Conservation (phyloP, 108 stramenopile species). For the Cyclotella cryptica region DNA sequence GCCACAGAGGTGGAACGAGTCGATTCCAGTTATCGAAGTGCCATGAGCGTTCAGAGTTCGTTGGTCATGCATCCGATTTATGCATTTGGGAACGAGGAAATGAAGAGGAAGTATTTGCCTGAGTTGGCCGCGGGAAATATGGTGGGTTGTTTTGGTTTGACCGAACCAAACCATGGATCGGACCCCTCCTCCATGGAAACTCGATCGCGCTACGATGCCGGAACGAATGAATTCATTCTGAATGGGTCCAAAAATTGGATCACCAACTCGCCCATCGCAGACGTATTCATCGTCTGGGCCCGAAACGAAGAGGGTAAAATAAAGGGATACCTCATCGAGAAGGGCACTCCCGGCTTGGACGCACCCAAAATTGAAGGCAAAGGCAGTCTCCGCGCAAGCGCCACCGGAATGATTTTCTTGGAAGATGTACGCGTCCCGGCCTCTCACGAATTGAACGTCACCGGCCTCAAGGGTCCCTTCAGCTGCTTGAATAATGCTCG, state of each 20-base stretch:
- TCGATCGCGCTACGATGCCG: conserved; percentile 68
- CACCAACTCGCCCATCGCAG: conserved; percentile 95
- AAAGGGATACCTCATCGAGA: conserved; percentile 91
- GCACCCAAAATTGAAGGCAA: conserved; percentile 95
- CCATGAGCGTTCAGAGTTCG: conserved; percentile 93
- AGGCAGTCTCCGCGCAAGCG: conserved; percentile 83
- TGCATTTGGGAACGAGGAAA: conserved; percentile 85
- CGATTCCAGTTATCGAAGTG: conserved; percentile 91
- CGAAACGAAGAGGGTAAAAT: conserved; percentile 79
- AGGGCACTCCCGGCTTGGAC: conserved; percentile 75
- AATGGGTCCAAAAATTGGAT: conserved; percentile 98
- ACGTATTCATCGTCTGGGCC: conserved; percentile 95
- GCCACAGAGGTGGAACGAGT: conserved; percentile 89
- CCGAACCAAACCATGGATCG: conserved; percentile 96
- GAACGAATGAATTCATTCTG: conserved; percentile 85
- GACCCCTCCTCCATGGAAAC: conserved; percentile 96
- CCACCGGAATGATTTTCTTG: conserved; percentile 94
- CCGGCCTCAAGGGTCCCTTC: conserved; percentile 88
- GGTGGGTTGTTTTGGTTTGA: conserved; percentile 96
- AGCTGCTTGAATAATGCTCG: conserved; percentile 95
- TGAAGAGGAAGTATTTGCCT: conserved; percentile 90
- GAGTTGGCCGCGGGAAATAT: conserved; percentile 81
- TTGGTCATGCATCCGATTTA: conserved; percentile 98
- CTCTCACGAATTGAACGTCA: conserved; percentile 59
- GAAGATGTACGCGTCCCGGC: conserved; percentile 88